Evolutionary conservation across 2,329 filamentous ascomycete genomes (phyloP).

Genomic region (Colletotrichum sp.): DNA sequence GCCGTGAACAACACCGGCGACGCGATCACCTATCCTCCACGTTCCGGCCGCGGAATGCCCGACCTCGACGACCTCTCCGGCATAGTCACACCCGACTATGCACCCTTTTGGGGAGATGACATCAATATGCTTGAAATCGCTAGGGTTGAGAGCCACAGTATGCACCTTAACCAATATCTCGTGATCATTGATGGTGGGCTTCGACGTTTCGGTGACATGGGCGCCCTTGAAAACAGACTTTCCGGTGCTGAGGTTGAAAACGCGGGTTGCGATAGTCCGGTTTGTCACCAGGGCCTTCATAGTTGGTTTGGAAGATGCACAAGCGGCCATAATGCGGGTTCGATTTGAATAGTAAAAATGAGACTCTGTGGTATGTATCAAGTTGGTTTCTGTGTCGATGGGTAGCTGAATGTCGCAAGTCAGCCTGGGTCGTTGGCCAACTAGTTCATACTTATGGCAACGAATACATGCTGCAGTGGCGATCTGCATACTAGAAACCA

Average conservation of each 20-base stretch:
- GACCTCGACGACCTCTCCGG: conserved; percentile 36
- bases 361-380: not conserved
- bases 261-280: not conserved
- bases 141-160: conserved; percentile 36
- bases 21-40: conserved; percentile 28
- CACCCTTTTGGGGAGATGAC: conserved; percentile 29
- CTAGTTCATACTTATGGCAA: not conserved
- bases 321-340: not conserved
- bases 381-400: not conserved
- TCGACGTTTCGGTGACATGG: not conserved
- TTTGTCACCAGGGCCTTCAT: conserved; percentile 25
- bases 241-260: conserved; percentile 16
- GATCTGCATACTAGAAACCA: not conserved
- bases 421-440: not conserved
- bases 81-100: conserved; percentile 33
- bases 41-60: conserved; percentile 20
- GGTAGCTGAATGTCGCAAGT: not conserved
- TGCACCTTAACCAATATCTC: conserved; percentile 33
- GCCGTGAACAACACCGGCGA: conserved; percentile 29
- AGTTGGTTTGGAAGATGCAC: not conserved
- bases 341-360: not conserved
- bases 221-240: conserved; percentile 24
- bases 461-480: not conserved
- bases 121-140: conserved; percentile 36
- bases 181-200: not conserved